Conservation (phyloP, 1,284 basidiomycete species). For the Boletus mariae region DNA sequence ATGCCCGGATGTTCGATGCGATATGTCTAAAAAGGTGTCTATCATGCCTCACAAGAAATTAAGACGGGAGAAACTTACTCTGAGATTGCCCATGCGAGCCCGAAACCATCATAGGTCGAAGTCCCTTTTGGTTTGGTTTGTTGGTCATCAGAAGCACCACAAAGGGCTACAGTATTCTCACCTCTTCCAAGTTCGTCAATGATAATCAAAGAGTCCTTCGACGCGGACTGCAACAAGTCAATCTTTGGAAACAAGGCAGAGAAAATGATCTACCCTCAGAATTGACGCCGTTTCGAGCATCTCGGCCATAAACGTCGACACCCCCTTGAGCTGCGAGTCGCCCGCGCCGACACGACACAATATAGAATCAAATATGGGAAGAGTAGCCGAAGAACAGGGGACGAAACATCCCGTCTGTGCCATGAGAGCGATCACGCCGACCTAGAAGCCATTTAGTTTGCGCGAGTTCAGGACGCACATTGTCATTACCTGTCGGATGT, state of each 20-base stretch:
- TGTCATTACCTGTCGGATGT: constrained; percentile 71
- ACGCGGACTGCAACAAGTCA: constrained; percentile 64
- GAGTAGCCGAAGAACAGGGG: constrained; percentile 81
- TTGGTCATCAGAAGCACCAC: neutral
- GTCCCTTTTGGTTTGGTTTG: constrained; percentile 55
- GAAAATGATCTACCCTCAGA: constrained; percentile 60
- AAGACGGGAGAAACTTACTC: constrained; percentile 59
- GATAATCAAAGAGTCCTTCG: constrained; percentile 91
- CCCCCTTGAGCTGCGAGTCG: constrained; percentile 95
- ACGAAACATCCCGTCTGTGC: constrained; percentile 96
- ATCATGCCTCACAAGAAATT: too few relatives aligned
- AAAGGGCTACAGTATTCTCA: constrained; percentile 20
- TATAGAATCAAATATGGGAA: constrained; percentile 96
- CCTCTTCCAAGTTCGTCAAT: constrained; percentile 98
- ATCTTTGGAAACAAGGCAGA: neutral
- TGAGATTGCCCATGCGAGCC: constrained; percentile 97
- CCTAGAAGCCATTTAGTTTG: constrained; percentile 40
- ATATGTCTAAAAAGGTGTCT: constrained; percentile 66
- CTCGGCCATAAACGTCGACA: constrained; percentile 99
- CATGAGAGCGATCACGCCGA: constrained; percentile 93
- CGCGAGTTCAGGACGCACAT: neutral
- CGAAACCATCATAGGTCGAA: constrained; percentile 98
- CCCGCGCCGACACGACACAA: constrained; percentile 96
- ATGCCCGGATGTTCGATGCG: constrained; percentile 85
- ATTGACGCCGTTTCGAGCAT: constrained; percentile 99